Percentiles rank a stretch among this genome's conserved stretches.
Evolutionary conservation across 768 basidiomycete genomes (phyloP).

Genomic region (Gloeopeniophorella convolvens): DNA sequence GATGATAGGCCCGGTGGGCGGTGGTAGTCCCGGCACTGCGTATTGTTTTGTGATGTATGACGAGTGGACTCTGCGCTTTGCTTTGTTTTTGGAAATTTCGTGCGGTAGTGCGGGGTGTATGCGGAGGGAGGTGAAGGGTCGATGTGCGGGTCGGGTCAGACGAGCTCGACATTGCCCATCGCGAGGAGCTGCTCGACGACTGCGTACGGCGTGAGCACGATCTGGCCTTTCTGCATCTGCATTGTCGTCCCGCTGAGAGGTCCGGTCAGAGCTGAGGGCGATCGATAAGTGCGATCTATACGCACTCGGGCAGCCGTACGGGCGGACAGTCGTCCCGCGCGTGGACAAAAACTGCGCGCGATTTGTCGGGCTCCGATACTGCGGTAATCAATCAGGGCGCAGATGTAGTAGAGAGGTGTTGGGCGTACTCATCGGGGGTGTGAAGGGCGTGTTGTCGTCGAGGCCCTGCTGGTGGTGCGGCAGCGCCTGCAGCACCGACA

Average conservation of each 20-base stretch:
- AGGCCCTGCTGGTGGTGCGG: constrained; percentile 72
- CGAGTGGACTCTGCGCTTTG: too few relatives aligned
- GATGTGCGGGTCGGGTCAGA: constrained; percentile 44
- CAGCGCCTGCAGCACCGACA: constrained; percentile 77
- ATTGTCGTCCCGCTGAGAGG: constrained; percentile 55
- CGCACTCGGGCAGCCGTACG: constrained; percentile 64
- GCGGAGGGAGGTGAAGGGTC: too few relatives aligned
- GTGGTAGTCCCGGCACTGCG: too few relatives aligned
- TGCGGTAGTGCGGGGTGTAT: too few relatives aligned
- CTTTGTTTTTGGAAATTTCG: too few relatives aligned
- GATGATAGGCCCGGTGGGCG: too few relatives aligned
- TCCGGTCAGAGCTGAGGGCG: background rate
- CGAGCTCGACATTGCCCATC: constrained; percentile 69
- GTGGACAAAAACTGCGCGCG: constrained; percentile 74
- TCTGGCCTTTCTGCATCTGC: constrained; percentile 74
- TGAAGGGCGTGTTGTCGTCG: constrained; percentile 65
- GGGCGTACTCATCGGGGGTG: constrained; percentile 66
- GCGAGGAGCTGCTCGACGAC: constrained; percentile 68
- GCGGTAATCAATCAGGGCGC: background rate
- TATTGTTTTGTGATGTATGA: too few relatives aligned
- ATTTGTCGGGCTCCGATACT: constrained; percentile 78
- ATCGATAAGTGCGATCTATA: constrained; percentile 3
- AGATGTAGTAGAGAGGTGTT: constrained; percentile 10
- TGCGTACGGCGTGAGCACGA: constrained; percentile 71
- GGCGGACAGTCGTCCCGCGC: constrained; percentile 66